Base-by-base conservation (phyloP, 495 filamentous ascomycete species). In the Trichoderma gamsii region DNA sequence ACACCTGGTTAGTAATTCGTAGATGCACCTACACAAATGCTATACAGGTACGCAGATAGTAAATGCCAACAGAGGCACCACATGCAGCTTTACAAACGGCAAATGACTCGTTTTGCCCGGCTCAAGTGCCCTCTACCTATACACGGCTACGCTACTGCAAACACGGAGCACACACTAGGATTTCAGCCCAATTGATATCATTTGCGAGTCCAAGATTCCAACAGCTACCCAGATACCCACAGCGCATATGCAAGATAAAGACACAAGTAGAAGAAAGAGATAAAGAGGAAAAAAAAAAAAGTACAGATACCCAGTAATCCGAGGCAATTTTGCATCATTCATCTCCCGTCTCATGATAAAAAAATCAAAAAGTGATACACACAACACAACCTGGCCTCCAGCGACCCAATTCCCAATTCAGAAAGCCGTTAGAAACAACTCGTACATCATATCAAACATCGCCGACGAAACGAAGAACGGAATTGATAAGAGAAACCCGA, bases 241-340 rank as follows among this genome's bases (percentile, higher is more conserved):
- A 21, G 49, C 49, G 49, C 49, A 23, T 52, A 52, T 52, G 49
- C 49, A 52, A 21, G 49, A 52, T 52, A 52, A 52, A 52, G 49
- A 11, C 25, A 25, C 21, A 52, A 38, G 35, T 9, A 38, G 35
- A 38, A 38, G 35, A 38, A 38, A 3, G 35, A 38, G 35, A 38
- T 38, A 29, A 29, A 29, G 29, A 29, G 29, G 29, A 29, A 4
- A 9, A 38, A 7, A 38, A 38, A 38, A 38, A 38, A 38, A 38
- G 35, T 38, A 38, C 35, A 38, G 7, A 5, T 3, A 38, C 35
- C 35, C n/a, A 52, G 21, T 23, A 21, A 52, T 52, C 21, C 49
- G 49, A 29, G 56, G 56, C 27, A 61, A 61, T 32, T 32, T 38
- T 61, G 27, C 56, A 61, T 13, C 56, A 61, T 29, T 9, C 35